Percentiles rank a stretch among this genome's conserved stretches.
These are phyloP conservation scores for Copromyces sp. DNA, from an alignment of 495 filamentous ascomycete genomes.

Conservation along the genomic window DNA sequence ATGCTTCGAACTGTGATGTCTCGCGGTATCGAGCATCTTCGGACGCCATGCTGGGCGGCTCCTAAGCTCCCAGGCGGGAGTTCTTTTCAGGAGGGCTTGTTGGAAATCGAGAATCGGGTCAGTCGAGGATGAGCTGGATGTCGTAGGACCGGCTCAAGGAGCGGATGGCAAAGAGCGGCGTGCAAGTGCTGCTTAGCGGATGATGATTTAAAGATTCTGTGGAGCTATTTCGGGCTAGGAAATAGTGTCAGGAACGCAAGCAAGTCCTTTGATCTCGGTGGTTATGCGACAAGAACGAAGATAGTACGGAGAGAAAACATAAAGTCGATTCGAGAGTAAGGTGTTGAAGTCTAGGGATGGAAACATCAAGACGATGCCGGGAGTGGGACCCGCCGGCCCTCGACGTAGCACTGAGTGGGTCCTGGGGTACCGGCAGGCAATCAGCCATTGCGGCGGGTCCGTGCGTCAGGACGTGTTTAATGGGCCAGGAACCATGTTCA, in stretches of 20 bases:
- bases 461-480: background rate
- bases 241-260: background rate
- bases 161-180: background rate
- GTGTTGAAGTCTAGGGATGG: background rate
- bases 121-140: background rate
- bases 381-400: background rate
- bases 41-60: conserved; percentile 30
- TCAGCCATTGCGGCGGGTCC: background rate
- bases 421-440: background rate
- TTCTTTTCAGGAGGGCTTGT: background rate
- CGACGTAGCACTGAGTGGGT: background rate
- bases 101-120: background rate
- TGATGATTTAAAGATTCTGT: background rate
- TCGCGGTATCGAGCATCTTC: conserved; percentile 90
- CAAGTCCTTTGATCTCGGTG: background rate
- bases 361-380: background rate
- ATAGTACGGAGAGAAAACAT: background rate
- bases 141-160: background rate
- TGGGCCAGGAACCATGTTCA: background rate
- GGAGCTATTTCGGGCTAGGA: background rate
- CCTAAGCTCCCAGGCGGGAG: background rate
- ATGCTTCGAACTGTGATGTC: conserved; percentile 80
- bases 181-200: background rate
- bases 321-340: background rate
- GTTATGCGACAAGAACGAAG: background rate